These are phyloP conservation scores for Tephrocybe sp. DNA, from an alignment of 768 basidiomycete genomes.

Conservation along the genomic window DNA sequence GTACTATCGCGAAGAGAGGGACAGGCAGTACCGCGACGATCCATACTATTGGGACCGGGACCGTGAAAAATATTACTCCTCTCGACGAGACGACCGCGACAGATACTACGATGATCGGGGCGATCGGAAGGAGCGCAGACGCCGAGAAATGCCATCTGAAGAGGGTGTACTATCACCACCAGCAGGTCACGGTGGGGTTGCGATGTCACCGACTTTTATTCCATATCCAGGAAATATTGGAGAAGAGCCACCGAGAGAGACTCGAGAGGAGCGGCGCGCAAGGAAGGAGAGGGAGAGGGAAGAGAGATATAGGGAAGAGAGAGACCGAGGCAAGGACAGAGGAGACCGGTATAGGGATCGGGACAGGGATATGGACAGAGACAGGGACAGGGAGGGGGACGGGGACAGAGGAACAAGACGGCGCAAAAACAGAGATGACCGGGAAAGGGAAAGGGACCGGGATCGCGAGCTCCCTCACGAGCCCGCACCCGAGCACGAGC, in stretches of 20 bases:
- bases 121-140: constrained; percentile 4
- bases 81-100: constrained; percentile 8
- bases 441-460: constrained; percentile 15
- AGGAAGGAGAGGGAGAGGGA: constrained; percentile 2
- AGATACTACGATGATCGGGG: constrained; percentile 4
- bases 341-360: constrained; percentile 1
- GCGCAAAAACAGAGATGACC: background rate
- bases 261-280: background rate
- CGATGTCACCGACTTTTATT: constrained; percentile 15
- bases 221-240: constrained; percentile 11
- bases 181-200: background rate
- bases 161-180: background rate
- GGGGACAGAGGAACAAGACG: background rate
- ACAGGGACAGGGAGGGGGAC: constrained; percentile 17
- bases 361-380: constrained; percentile 12
- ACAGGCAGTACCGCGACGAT: constrained; percentile 9
- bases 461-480: constrained; percentile 14
- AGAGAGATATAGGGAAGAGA: background rate
- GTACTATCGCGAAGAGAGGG: constrained; percentile 9
- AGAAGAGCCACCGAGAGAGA: background rate
- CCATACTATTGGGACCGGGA: constrained; percentile 8
- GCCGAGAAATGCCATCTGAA: constrained; percentile 15
- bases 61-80: constrained; percentile 1
- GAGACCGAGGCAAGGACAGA: constrained; percentile 5
- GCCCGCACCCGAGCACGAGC: constrained; percentile 12